phyloP scores from a whole-genome alignment of 805 yeast genomes.

The Sugiyamaella chiloensis region DNA sequence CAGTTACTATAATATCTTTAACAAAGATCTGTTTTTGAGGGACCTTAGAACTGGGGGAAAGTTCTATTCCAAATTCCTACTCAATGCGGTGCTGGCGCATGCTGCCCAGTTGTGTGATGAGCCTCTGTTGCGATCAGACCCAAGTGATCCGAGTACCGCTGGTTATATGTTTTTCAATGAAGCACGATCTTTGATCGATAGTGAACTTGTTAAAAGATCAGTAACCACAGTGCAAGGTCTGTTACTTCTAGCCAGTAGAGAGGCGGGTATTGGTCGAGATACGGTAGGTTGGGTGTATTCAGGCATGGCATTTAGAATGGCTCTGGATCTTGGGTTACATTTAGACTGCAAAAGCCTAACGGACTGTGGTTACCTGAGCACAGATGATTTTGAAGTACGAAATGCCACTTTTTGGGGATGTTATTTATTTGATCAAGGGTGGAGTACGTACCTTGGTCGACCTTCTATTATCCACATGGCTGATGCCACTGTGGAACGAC shows the following conservation, averaged over 20 bases:
- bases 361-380: conserved; percentile 15
- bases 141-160: conserved; percentile 19
- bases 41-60: conserved; percentile 19
- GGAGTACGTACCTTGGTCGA: conserved; percentile 23
- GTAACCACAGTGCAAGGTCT: conserved; percentile 23
- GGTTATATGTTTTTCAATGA: conserved; percentile 22
- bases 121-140: conserved; percentile 18
- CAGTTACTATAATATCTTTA: conserved; percentile 20
- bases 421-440: conserved; percentile 22
- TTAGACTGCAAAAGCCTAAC: conserved; percentile 18
- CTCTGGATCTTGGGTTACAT: conserved; percentile 23
- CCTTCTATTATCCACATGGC: conserved; percentile 20
- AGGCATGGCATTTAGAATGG: conserved; percentile 26
- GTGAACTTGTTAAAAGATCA: conserved; percentile 16
- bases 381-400: conserved; percentile 19
- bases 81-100: conserved; percentile 21
- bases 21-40: conserved; percentile 19
- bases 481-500: conserved; percentile 17
- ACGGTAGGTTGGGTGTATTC: conserved; percentile 25
- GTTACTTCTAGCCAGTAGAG: conserved; percentile 20
- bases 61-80: conserved; percentile 20
- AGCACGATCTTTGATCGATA: conserved; percentile 18
- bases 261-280: conserved; percentile 22
- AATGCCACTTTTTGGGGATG: conserved; percentile 25
- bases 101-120: conserved; percentile 20